Evolutionary conservation across 1,139 yeast species (phyloP), one percentile per base, ranked within the genome.

Genomic region (Hansenula sp.): DNA sequence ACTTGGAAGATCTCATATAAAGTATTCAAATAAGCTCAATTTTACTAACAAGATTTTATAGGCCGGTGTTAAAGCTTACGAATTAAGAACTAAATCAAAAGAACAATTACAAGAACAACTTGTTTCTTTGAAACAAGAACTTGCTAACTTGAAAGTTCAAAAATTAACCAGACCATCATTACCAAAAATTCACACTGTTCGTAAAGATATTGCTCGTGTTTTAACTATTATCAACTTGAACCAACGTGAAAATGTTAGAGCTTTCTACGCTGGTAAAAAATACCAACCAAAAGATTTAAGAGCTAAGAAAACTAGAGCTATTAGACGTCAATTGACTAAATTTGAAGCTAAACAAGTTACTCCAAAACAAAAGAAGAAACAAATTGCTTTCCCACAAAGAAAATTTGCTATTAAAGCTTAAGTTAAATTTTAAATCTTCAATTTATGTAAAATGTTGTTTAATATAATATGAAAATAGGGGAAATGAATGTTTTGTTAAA

Each of bases 291-390:
- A 91, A 82, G 98, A 91, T 74, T 84, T 93, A 77, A 93, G 98
- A 81, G 96, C 89, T 68, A 93, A 93, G 91, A 88, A 93, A 86
- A 93, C 99, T 77, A 93, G 98, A 84, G 98, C 99, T 74, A 78
- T 93, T 76, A 91, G 99, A 87, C 89, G 98, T 83, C 81, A 84
- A 72, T 83, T 93, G 72, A 83, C 97, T 73, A 79, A 85, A 71
- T 74, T 76, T 74, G 97, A 93, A 79, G 83, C 87, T 70, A 68
- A 80, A 63, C 76, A 77, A 72, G 75, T 77, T 74, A 91, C 98
- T 69, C 84, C 76, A 65, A 90, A 87, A 81, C 90, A 91, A 68
- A 81, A 81, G 77, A 93, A 93, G 89, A 84, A 79, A 77, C 81
- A 81, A 70, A 79, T 82, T 68, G 96, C 97, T 76, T 89, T 85